Evolutionary conservation across 768 basidiomycete species (phyloP).

Genomic region (Lactarius sp.): DNA sequence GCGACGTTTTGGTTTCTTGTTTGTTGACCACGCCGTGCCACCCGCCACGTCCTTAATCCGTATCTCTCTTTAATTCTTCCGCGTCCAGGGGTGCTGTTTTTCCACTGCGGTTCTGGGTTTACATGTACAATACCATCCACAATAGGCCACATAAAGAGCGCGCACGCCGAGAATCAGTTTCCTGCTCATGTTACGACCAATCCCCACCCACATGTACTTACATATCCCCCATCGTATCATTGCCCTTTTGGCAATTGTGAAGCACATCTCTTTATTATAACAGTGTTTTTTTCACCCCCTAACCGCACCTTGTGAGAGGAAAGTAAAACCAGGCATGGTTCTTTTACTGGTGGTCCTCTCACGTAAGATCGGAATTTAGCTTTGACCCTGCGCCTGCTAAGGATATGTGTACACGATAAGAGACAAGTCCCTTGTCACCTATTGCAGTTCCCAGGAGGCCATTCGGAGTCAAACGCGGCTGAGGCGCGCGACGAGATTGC

Average conservation of each 20-base stretch:
- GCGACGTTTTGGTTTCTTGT: not conserved
- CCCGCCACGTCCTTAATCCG: not conserved
- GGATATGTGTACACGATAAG: no score
- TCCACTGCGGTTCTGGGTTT: slow-evolving; percentile 11
- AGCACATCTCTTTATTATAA: slow-evolving; percentile 25
- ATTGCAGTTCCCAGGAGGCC: no score
- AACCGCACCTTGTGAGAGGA: not conserved
- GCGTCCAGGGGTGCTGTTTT: slow-evolving; percentile 10
- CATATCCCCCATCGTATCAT: slow-evolving; percentile 18
- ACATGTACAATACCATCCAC: slow-evolving; percentile 19
- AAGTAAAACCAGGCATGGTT: not conserved
- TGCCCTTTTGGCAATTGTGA: slow-evolving; percentile 16
- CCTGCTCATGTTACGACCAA: slow-evolving; percentile 7
- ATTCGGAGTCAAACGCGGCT: no score
- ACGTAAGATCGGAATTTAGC: no score
- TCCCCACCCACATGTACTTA: slow-evolving; percentile 17
- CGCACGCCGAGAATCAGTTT: slow-evolving; percentile 9
- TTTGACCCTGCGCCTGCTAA: no score
- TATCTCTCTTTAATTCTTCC: not conserved
- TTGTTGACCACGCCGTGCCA: not conserved
- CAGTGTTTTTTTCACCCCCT: slow-evolving; percentile 1
- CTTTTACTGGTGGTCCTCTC: no score
- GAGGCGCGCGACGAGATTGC: no score
- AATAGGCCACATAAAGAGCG: slow-evolving; percentile 6
- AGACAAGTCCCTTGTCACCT: no score